These are phyloP conservation scores for Diospyros lotus DNA, from an alignment of 148 eudicot species.

Conservation along the genomic window DNA sequence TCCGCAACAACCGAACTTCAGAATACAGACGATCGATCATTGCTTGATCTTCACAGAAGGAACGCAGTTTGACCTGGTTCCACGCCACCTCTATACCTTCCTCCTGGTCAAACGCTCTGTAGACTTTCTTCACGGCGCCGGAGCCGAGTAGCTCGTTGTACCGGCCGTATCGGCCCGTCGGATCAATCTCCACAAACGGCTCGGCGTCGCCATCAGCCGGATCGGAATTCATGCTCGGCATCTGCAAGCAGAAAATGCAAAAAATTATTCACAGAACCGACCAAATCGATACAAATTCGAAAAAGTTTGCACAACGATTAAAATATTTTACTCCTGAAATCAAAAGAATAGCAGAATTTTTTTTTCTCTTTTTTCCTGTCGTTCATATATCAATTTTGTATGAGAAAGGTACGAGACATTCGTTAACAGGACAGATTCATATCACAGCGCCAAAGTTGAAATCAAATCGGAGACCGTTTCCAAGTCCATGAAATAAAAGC, in stretches of 20 bases:
- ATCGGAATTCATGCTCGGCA: conserved; percentile 29
- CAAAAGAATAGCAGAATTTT: neutral
- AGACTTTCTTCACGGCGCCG: conserved; percentile 70
- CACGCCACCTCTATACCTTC: conserved; percentile 90
- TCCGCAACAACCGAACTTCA: conserved; percentile 52
- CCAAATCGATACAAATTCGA: neutral
- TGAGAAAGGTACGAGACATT: neutral
- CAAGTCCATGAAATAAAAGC: neutral
- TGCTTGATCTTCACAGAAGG: conserved; percentile 37
- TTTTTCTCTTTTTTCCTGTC: no score
- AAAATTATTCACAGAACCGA: neutral
- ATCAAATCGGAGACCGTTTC: neutral
- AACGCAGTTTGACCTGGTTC: conserved; percentile 67
- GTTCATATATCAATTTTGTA: neutral
- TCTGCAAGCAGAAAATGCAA: conserved; percentile 9
- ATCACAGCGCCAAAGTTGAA: no score
- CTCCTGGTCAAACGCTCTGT: conserved; percentile 76
- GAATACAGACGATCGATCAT: conserved; percentile 56
- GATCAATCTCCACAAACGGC: conserved; percentile 63
- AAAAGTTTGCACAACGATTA: neutral
- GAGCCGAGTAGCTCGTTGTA: conserved; percentile 59
- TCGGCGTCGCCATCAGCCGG: conserved; percentile 44
- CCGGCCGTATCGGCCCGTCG: conserved; percentile 73
- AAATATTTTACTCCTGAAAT: neutral
- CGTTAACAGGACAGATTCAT: neutral